Evolutionary conservation across 352 stramenopile species (phyloP), one percentile per base, ranked within the genome.

Genomic region (Pythium utonaiense): DNA sequence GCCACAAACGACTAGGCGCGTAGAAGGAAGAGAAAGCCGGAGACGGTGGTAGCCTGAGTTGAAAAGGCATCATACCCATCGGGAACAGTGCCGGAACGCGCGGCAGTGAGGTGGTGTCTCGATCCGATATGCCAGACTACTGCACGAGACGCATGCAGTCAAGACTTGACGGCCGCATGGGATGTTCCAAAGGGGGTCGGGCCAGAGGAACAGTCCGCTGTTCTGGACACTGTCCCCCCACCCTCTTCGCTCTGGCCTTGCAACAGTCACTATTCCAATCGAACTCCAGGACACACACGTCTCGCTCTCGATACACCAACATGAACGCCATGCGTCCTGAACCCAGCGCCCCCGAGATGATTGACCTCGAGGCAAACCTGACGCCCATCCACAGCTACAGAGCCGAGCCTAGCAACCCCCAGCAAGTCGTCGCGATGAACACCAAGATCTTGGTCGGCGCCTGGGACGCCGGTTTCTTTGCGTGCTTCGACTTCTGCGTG

Each of bases 401-500:
- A 31, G 36, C 31, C 8, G 31, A 42, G 19, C 21, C 50, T 6
- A 56, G 17, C 19, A 17, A 47, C 17, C 14, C 16, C 17, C 30
- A 22, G 5, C 13, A 21, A 30, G 21, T 27, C 2, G 22, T 12
- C n/a, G 6, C 30, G 1, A 21, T 14, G 17, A 13, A 19, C 6
- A 41, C 41, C 51, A 66, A 66, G 51, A 28, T 66, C 24, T 51
- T 60, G 16, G 53, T 61, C 6, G 60, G 60, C 51, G 60, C 51
- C 13, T 77, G 70, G 70, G 69, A 77, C 31, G 27, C 66, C 14
- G 57, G 57, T 24, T 66, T 88, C 30, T 87, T 78, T 49, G 54
- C 28, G 33, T 83, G 75, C 64, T 75, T 78, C 53, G 56, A 74
- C 28, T 31, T 75, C 56, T 62, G 69, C 48, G 69, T 84, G 33